Evolutionary conservation across 2,329 filamentous ascomycete genomes (phyloP).

Genomic region (Drechslerella coelobrocha): DNA sequence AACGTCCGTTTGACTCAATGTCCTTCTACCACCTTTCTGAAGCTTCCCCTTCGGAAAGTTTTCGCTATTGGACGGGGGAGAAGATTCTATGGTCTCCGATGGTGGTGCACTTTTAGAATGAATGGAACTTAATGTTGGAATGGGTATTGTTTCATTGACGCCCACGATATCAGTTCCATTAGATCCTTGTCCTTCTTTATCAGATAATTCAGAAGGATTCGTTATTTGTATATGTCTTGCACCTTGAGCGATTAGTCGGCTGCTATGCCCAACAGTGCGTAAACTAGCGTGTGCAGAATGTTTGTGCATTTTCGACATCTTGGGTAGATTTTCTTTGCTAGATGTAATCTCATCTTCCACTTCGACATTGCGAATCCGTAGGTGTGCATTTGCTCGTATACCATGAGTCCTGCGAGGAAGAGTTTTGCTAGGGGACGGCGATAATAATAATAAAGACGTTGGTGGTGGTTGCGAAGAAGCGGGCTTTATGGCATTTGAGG

Average conservation of each 20-base stretch:
- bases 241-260: constrained; percentile 17
- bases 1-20: not conserved
- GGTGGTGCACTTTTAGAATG: no score
- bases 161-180: not conserved
- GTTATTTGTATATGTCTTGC: not conserved
- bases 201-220: not conserved
- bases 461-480: constrained; percentile 4
- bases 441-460: constrained; percentile 1
- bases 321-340: constrained; percentile 37
- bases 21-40: not conserved
- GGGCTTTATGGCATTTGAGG: constrained; percentile 11
- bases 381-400: not conserved
- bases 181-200: not conserved
- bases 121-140: no score
- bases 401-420: not conserved
- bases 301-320: not conserved
- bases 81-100: no score
- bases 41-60: no score
- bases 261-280: not conserved
- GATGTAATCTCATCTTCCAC: constrained; percentile 8
- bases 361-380: constrained; percentile 6
- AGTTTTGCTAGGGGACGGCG: not conserved
- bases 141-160: not conserved
- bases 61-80: no score
- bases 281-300: not conserved